These are phyloP conservation scores for Alternaria postmessia DNA, from an alignment of 2,329 filamentous ascomycete species.

Conservation along the genomic window DNA sequence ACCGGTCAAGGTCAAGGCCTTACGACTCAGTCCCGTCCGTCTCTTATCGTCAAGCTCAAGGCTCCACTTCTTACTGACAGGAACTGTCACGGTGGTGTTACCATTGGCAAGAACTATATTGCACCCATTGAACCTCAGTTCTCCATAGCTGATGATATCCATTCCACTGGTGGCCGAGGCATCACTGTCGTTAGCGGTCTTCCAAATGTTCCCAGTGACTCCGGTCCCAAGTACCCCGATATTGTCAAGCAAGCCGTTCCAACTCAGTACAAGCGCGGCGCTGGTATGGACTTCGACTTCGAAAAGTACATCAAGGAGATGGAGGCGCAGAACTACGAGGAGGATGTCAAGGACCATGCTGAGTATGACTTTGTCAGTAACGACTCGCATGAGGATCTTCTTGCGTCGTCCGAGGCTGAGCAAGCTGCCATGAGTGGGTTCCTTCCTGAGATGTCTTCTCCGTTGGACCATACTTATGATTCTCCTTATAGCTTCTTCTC, in stretches of 20 bases:
- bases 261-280: not conserved
- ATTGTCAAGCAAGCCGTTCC: not conserved
- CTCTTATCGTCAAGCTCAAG: slow-evolving; percentile 22
- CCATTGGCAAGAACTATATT: not conserved
- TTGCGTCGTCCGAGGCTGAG: not conserved
- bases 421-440: not conserved
- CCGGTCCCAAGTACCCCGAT: not conserved
- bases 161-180: not conserved
- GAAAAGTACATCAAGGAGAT: not conserved
- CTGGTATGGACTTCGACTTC: not conserved
- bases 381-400: not conserved
- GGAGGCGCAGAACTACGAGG: not conserved
- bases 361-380: not conserved
- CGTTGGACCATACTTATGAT: not conserved
- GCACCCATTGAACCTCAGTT: not conserved
- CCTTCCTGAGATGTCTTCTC: not conserved
- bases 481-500: not conserved
- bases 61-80: not conserved
- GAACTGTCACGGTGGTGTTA: not conserved
- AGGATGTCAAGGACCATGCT: not conserved
- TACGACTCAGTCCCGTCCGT: slow-evolving; percentile 9
- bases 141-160: not conserved
- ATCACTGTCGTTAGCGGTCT: not conserved
- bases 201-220: not conserved
- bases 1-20: not conserved